Evolutionary conservation across 305 asterid genomes (phyloP), one percentile per base, ranked within the genome.

Genomic region (Rubia balearica): DNA sequence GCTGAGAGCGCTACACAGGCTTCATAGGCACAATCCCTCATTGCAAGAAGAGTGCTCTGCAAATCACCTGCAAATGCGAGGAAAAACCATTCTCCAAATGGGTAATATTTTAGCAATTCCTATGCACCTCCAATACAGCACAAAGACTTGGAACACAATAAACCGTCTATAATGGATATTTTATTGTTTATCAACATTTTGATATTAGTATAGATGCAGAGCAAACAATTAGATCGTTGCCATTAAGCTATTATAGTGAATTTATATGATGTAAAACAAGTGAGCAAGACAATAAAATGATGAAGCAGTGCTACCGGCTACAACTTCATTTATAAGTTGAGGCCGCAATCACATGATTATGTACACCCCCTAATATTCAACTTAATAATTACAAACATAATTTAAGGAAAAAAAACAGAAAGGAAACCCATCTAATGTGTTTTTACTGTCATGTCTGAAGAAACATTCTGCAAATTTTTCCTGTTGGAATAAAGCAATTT

Each of bases 21-120:
- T 81, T 87, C 96, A 74, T 77, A 79, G 75, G 97, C 95, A 83
- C 92, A 87, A 71, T 90, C 97, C 75, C 85, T 90, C 98, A 95
- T 86, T 45, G 88, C 96, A 77, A 89, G 84, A 80, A 95, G 96
- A 75, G 96, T 95, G 81, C 80, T 89, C 80, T 95, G 98, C 81
- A 95, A 67, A 77, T 92, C 95, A 81, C 86, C 99, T 95, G 90
- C 77, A 74, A 74, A 76, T 76, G 65, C 67, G 64, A 63, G 43
- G 76, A 61, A 74, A 48, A 71, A 24, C 36, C 65, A 55, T 27
- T 36, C 65, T 46, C n/a, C 6, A 33, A 11, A 24, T 56, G 16
- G 40, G 72, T 36, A 45, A 43, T 8, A 16, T 40, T 24, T 22
- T n/a, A 38, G 61, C 13, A 46, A 46, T 51, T 36, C 57, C 19